Evolutionary conservation across 768 basidiomycete genomes (phyloP).

Genomic region (Pleurotus pulmonarius): DNA sequence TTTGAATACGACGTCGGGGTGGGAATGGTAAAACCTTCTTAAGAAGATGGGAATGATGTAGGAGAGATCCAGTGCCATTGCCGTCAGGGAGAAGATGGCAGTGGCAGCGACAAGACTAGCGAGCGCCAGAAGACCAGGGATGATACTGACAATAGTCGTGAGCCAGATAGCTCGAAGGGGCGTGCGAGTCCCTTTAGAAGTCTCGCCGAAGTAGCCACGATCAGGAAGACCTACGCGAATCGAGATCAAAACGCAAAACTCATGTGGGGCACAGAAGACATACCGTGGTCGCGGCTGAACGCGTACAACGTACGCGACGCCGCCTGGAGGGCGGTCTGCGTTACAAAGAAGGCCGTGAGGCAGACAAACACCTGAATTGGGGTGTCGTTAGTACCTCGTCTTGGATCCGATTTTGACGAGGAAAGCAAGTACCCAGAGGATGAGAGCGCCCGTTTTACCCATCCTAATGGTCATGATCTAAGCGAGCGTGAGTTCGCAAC

Average conservation of each 20-base stretch:
- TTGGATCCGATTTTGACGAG: too few relatives aligned
- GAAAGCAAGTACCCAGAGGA: conserved; percentile 61
- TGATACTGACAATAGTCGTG: conserved; percentile 60
- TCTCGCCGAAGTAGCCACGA: conserved; percentile 69
- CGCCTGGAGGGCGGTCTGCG: conserved; percentile 78
- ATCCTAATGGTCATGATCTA: conserved; percentile 75
- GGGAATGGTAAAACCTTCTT: conserved; percentile 62
- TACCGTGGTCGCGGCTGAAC: conserved; percentile 77
- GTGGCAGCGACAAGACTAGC: conserved; percentile 74
- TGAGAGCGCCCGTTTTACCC: conserved; percentile 71
- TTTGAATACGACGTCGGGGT: conserved; percentile 80
- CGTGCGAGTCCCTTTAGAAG: conserved; percentile 59
- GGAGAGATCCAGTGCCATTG: conserved; percentile 66
- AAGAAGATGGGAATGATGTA: conserved; percentile 83
- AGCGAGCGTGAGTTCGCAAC: neutral
- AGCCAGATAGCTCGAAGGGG: conserved; percentile 79
- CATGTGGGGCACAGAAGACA: conserved; percentile 6
- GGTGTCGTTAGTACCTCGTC: too few relatives aligned
- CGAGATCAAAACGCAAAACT: neutral
- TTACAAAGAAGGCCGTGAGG: conserved; percentile 84
- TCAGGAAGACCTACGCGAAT: conserved; percentile 64
- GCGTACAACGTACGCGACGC: conserved; percentile 81
- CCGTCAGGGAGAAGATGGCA: conserved; percentile 80
- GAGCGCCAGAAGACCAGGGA: conserved; percentile 72
- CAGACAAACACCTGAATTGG: conserved; percentile 60